A percentile compares a stretch with the other conserved stretches of the same genome.
phyloP scores from a whole-genome alignment of 306 rosid species.

The Lathyrus aphaca region DNA sequence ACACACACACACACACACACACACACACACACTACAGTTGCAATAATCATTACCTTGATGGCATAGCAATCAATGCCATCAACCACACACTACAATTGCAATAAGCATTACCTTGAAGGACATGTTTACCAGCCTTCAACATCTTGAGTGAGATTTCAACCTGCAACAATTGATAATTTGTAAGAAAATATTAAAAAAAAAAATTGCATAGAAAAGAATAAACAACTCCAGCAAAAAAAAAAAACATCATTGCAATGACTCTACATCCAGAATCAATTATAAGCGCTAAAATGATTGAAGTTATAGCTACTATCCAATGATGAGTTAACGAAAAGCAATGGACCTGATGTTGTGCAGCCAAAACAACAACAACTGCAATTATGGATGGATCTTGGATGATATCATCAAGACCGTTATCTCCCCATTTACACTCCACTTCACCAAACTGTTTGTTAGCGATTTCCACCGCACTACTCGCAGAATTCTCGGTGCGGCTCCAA shows the following conservation, averaged over 20 bases:
- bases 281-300: background rate
- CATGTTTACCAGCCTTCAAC: slow-evolving; percentile 92
- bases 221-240: slow-evolving; percentile 7
- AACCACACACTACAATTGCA: slow-evolving; percentile 3
- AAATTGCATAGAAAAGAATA: slow-evolving; percentile 2
- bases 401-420: slow-evolving; percentile 72
- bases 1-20: background rate
- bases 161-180: slow-evolving; percentile 48
- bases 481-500: slow-evolving; percentile 93
- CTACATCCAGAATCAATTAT: background rate
- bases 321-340: background rate
- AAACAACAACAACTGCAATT: slow-evolving; percentile 80
- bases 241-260: background rate
- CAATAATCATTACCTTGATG: slow-evolving; percentile 64
- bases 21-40: background rate
- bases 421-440: slow-evolving; percentile 70
- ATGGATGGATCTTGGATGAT: slow-evolving; percentile 66
- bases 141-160: slow-evolving; percentile 71
- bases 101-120: slow-evolving; percentile 74
- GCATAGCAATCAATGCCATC: too few species aligned
- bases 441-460: slow-evolving; percentile 60
- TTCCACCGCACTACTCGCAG: slow-evolving; percentile 70
- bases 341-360: slow-evolving; percentile 95
- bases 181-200: background rate
- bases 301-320: background rate